These are phyloP conservation scores for Claviceps sp. DNA, from an alignment of 2,329 filamentous ascomycete genomes.

Conservation along the genomic window DNA sequence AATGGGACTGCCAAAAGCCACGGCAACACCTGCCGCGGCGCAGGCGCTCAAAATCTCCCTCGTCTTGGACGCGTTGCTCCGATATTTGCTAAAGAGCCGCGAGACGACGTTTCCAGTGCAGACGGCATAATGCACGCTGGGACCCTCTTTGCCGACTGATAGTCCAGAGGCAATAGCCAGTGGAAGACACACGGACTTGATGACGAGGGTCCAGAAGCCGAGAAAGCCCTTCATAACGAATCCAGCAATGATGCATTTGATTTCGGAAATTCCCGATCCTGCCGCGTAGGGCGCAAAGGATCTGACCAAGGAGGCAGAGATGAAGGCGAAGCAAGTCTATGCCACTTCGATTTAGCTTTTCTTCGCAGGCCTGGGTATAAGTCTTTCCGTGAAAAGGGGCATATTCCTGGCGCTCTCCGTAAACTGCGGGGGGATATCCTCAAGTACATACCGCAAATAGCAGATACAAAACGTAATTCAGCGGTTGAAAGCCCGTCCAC, in stretches of 20 bases:
- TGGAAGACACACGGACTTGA: constrained; percentile 85
- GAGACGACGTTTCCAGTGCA: constrained; percentile 96
- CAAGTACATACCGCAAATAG: constrained; percentile 53
- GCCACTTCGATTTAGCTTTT: neutral
- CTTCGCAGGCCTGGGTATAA: neutral
- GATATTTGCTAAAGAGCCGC: constrained; percentile 83
- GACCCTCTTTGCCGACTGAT: constrained; percentile 92
- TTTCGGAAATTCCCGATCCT: constrained; percentile 93
- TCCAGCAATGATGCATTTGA: constrained; percentile 97
- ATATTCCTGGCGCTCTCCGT: no score
- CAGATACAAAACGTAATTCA: constrained; percentile 85
- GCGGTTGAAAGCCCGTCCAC: constrained; percentile 66
- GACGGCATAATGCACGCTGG: constrained; percentile 97
- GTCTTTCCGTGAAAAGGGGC: neutral
- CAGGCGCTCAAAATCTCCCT: constrained; percentile 90
- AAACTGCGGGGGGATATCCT: no score
- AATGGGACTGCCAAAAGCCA: constrained; percentile 95
- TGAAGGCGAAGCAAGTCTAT: constrained; percentile 65
- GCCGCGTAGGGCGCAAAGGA: constrained; percentile 91
- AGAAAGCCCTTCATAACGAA: constrained; percentile 99
- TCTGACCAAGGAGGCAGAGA: constrained; percentile 73
- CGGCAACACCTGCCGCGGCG: constrained; percentile 86
- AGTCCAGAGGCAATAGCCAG: constrained; percentile 87
- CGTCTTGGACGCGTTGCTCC: constrained; percentile 82
- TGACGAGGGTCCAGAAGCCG: constrained; percentile 77